Conservation (phyloP, 257 asterid genomes). For the Penstemon barbatus region DNA sequence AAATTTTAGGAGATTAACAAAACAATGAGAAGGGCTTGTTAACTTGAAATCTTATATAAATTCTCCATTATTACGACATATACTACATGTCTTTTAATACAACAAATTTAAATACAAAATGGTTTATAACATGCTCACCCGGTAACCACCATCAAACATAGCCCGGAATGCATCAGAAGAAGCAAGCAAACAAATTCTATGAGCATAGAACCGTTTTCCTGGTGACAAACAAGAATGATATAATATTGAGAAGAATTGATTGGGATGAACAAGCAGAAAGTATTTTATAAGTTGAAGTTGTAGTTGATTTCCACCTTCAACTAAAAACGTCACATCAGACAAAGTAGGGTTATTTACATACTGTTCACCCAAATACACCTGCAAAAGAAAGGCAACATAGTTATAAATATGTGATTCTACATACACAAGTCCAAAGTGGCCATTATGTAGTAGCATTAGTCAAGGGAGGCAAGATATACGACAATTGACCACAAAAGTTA, state of each 20-base stretch:
- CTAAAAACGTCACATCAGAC: constrained; percentile 91
- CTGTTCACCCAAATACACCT: constrained; percentile 97
- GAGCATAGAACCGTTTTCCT: constrained; percentile 87
- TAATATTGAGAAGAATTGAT: constrained; percentile 21
- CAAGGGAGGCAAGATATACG: too few relatives aligned
- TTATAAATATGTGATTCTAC: too few relatives aligned
- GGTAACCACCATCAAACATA: constrained; percentile 98
- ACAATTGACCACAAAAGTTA: not conserved
- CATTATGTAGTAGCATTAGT: too few relatives aligned
- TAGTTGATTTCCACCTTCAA: constrained; percentile 64
- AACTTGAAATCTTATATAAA: not conserved
- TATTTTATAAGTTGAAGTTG: too few relatives aligned
- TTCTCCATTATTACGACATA: constrained; percentile 5
- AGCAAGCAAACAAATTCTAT: constrained; percentile 94
- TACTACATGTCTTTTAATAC: not conserved
- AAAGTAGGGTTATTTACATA: constrained; percentile 85
- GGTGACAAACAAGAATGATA: constrained; percentile 20
- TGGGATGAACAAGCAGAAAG: constrained; percentile 9
- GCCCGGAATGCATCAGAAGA: constrained; percentile 98
- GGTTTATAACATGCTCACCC: constrained; percentile 55
- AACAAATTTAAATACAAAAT: not conserved
- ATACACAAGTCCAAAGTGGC: too few relatives aligned
- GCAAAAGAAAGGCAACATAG: constrained; percentile 35
- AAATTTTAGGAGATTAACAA: constrained; percentile 13
- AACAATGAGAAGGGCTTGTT: constrained; percentile 6